phyloP scores from a whole-genome alignment of 441 rosid genomes.

The Geranium incanum region DNA sequence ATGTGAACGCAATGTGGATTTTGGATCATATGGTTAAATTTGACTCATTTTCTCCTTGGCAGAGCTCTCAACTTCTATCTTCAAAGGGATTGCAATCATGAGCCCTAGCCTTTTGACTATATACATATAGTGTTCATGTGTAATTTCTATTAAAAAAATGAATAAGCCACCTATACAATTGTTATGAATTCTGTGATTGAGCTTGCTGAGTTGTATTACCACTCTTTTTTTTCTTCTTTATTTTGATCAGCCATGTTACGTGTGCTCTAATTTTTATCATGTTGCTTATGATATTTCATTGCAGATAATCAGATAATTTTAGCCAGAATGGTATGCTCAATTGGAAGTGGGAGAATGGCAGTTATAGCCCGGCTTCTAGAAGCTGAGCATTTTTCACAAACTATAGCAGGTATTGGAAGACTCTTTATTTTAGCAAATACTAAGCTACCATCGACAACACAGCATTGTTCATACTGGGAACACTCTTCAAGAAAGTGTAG shows the following conservation, averaged over 20 bases:
- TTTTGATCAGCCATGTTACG: no score
- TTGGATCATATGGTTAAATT: constrained; percentile 1
- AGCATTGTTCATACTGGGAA: background rate
- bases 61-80: background rate
- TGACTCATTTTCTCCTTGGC: background rate
- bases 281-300: constrained; percentile 15
- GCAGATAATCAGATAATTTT: constrained; percentile 21
- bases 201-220: background rate
- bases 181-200: background rate
- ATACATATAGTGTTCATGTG: background rate
- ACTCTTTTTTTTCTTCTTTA: no score
- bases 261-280: background rate
- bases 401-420: constrained; percentile 26
- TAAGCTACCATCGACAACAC: background rate
- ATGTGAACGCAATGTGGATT: background rate
- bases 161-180: no score
- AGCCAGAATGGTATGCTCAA: constrained; percentile 52
- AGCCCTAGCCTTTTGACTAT: background rate
- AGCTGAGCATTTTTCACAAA: constrained; percentile 32
- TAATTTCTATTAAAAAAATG: no score
- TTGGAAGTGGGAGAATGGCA: constrained; percentile 53
- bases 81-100: background rate
- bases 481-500: background rate
- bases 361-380: constrained; percentile 56
- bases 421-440: background rate